These are phyloP conservation scores for Zhuliangozyma parablackwelliae DNA, from an alignment of 1,139 yeast genomes.

Conservation along the genomic window DNA sequence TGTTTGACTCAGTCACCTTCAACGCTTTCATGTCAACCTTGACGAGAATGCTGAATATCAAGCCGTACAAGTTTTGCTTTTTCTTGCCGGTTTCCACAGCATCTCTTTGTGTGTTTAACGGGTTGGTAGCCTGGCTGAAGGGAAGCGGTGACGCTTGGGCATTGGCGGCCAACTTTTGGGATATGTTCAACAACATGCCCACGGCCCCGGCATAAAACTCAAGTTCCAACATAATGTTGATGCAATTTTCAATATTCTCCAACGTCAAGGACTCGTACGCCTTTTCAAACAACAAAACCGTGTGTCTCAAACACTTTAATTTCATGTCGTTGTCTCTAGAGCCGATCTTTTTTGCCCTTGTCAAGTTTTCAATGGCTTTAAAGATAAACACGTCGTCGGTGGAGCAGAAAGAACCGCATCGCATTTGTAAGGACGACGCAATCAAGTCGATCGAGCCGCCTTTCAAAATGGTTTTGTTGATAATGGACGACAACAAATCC, in stretches of 20 bases:
- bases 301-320: slow-evolving; percentile 64
- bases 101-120: slow-evolving; percentile 8
- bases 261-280: slow-evolving; percentile 75
- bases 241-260: slow-evolving; percentile 79
- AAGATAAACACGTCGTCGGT: slow-evolving; percentile 90
- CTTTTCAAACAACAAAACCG: slow-evolving; percentile 72
- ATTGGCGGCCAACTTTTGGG: slow-evolving; percentile 55
- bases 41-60: slow-evolving; percentile 70
- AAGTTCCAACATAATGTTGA: slow-evolving; percentile 70
- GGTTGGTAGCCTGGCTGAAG: slow-evolving; percentile 7
- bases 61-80: slow-evolving; percentile 60
- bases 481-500: slow-evolving; percentile 82
- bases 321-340: slow-evolving; percentile 66
- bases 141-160: slow-evolving; percentile 8
- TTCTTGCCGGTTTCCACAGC: slow-evolving; percentile 15
- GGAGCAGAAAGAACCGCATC: slow-evolving; percentile 94
- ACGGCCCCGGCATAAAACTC: slow-evolving; percentile 84
- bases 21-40: slow-evolving; percentile 68
- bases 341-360: slow-evolving; percentile 78
- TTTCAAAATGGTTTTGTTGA: slow-evolving; percentile 79
- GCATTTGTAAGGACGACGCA: slow-evolving; percentile 81
- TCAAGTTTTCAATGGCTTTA: slow-evolving; percentile 88
- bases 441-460: slow-evolving; percentile 94
- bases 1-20: slow-evolving; percentile 41
- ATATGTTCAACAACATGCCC: slow-evolving; percentile 73